Percentiles rank a stretch among this genome's conserved stretches.
Conservation (phyloP, 2,329 filamentous ascomycete genomes). For the Elsinoe perseae region DNA sequence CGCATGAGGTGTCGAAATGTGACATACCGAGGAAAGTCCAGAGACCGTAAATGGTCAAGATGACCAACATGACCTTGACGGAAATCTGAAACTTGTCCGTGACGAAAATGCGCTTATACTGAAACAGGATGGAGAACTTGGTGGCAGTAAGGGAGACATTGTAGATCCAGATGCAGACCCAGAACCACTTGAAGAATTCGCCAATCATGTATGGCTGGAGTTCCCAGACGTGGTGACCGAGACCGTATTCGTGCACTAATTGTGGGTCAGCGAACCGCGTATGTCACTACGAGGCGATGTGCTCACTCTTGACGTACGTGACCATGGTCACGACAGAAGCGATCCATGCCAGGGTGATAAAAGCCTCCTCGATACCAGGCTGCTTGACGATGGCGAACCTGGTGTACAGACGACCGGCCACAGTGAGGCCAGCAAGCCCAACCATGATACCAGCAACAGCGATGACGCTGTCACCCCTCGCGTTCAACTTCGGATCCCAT, state of each 20-base stretch:
- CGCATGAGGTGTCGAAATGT: too few relatives aligned
- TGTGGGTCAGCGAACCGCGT: neutral
- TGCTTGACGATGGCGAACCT: constrained; percentile 8
- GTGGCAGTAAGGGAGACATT: constrained; percentile 33
- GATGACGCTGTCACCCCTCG: constrained; percentile 2
- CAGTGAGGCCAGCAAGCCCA: neutral
- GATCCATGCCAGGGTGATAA: constrained; percentile 4
- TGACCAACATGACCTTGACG: constrained; percentile 25
- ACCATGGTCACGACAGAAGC: constrained; percentile 3
- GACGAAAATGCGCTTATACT: constrained; percentile 43
- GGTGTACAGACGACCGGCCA: constrained; percentile 3
- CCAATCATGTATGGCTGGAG: neutral
- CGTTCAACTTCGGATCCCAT: constrained; percentile 3
- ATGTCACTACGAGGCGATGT: neutral
- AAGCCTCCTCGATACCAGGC: constrained; percentile 7
- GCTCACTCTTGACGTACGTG: constrained; percentile 1
- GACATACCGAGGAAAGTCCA: constrained; percentile 25
- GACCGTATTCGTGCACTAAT: constrained; percentile 7
- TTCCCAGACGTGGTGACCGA: constrained; percentile 5
- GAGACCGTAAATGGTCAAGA: constrained; percentile 27
- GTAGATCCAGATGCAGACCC: constrained; percentile 33
- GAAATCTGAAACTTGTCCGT: constrained; percentile 31
- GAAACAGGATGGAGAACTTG: constrained; percentile 40
- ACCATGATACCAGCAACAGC: neutral
- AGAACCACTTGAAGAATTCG: constrained; percentile 17